These are phyloP conservation scores for Annona cherimola DNA, from an alignment of 164 flowering plant genomes.

Conservation along the genomic window DNA sequence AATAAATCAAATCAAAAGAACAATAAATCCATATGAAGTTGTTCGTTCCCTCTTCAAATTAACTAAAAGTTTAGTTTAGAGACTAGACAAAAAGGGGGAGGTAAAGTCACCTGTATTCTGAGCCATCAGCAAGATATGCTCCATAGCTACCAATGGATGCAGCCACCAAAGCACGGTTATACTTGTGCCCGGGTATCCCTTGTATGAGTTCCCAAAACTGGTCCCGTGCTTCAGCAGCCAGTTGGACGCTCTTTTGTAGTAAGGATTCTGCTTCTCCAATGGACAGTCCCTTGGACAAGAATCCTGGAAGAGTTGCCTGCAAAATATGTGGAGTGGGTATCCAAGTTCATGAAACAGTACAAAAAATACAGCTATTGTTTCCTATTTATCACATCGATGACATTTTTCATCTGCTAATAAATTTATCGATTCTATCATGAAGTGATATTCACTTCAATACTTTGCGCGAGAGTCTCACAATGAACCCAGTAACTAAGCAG, in stretches of 20 bases:
- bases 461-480: no score
- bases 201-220: constrained; percentile 50
- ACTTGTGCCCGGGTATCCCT: constrained; percentile 20
- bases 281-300: constrained; percentile 66
- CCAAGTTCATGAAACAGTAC: no score
- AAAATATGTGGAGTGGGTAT: background rate
- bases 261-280: constrained; percentile 53
- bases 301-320: constrained; percentile 87
- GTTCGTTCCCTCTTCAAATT: background rate
- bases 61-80: background rate
- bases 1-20: constrained; percentile 2
- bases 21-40: background rate
- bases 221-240: constrained; percentile 81
- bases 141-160: constrained; percentile 98
- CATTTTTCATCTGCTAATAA: no score
- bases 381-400: no score
- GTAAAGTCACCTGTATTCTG: constrained; percentile 70
- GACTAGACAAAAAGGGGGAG: background rate
- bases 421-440: no score
- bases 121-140: constrained; percentile 97
- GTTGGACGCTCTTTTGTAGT: constrained; percentile 54
- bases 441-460: no score
- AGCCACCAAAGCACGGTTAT: constrained; percentile 71
- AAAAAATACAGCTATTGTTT: no score
- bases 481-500: no score